Evolutionary conservation across 306 rosid genomes (phyloP), one percentile per base, ranked within the genome.

Genomic region (Lotus japonicus): DNA sequence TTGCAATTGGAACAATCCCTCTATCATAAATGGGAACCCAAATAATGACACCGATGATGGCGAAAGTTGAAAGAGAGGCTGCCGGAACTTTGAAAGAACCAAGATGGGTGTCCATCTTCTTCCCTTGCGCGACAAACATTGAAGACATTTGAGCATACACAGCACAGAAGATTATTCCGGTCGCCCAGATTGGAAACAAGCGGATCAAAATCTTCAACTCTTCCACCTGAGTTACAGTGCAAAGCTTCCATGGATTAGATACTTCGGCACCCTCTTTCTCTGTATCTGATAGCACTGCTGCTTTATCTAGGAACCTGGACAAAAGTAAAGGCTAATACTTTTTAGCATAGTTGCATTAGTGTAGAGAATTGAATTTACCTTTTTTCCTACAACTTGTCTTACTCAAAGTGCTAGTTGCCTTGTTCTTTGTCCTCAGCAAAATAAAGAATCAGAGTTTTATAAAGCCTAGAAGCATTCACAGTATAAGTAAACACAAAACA

Each of bases 131-230:
- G 35, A 92, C 92, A 68, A 92, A 92, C 83, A 92, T 51, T 4
- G 96, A 84, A 7, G 96, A 87, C 95, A 92, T 85, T 64, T 92
- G 96, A 41, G 96, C 96, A 73, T 84, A 92, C 16, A 87, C 97
- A 3, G 96, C 92, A 18, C 88, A 64, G 70, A 92, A 92, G 63
- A 84, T 84, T 11, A 92, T 92, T 41, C 95, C 95, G 42, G 92
- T 77, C 14, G 98, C 96, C 98, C 96, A 92, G 14, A 92, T 83
- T 14, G 96, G 98, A 73, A 92, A 85, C 87, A 84, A 85, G 53
- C 95, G 96, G 70, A 92, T 77, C 79, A 89, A 70, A 46, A 84
- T 87, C 82, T 92, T 89, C 39, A 89, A 69, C 72, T 92, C 98
- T 75, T 92, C 98, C 53, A 92, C 88, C 64, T 92, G 90, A 54